These are phyloP conservation scores for Kluyveromyces sp. DNA, from an alignment of 1,139 yeast species.

Conservation along the genomic window DNA sequence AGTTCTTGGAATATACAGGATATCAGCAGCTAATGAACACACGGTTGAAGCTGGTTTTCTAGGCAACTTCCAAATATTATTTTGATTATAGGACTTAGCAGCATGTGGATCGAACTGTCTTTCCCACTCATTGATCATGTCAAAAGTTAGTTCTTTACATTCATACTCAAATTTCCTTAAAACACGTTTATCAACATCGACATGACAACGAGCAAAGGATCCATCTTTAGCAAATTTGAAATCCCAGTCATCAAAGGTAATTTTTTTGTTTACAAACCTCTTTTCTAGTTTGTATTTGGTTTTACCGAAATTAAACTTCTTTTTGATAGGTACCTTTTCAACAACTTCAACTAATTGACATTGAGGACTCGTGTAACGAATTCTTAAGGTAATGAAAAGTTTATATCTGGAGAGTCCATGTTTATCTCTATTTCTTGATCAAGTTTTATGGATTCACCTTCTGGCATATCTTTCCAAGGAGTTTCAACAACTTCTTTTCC, in stretches of 20 bases:
- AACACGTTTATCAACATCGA: conserved; percentile 45
- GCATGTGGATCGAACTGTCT: conserved; percentile 30
- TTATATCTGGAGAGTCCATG: conserved; percentile 38
- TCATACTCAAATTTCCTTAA: conserved; percentile 12
- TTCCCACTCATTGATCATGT: conserved; percentile 82
- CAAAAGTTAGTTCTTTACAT: conserved; percentile 40
- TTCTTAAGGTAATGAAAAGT: conserved; percentile 67
- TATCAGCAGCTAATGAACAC: conserved; percentile 61
- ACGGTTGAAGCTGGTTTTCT: conserved; percentile 50
- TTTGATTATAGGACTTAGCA: conserved; percentile 22
- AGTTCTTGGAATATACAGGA: conserved; percentile 62
- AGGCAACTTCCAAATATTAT: conserved; percentile 13
- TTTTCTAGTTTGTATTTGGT: conserved; percentile 35
- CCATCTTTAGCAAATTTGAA: conserved; percentile 71
- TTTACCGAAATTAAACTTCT: conserved; percentile 30
- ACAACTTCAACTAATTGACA: conserved; percentile 47
- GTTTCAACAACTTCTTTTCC: conserved; percentile 84
- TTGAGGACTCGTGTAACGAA: conserved; percentile 45
- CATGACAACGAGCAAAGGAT: conserved; percentile 70
- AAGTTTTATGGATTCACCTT: conserved; percentile 37
- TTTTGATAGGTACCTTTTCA: conserved; percentile 41
- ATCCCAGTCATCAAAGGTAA: conserved; percentile 48
- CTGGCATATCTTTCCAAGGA: conserved; percentile 45
- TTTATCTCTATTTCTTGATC: conserved; percentile 82
- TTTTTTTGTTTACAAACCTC: conserved; percentile 44